Evolutionary conservation across 1,284 basidiomycete species (phyloP), one percentile per base, ranked within the genome.

Genomic region (Microstroma glucosiphilum): DNA sequence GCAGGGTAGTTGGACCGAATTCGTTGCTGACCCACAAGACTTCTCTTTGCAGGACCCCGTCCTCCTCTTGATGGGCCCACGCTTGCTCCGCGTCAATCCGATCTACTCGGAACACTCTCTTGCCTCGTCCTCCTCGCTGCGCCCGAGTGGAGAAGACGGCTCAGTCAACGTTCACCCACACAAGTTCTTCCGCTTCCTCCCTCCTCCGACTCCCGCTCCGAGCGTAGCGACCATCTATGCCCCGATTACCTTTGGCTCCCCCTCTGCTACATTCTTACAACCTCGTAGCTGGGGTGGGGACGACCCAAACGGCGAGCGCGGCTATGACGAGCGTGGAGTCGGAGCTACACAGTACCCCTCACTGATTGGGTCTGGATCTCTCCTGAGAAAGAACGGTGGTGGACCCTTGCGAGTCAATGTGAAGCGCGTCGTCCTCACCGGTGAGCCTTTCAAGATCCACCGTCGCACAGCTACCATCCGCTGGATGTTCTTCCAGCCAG

Each of bases 401-500:
- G 68, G 71, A 9, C 91, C 94, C 15, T 92, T 90, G 0, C 86
- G 96, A 7, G 86, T 97, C 79, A 86, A 94, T 65, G 88, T 91
- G 56, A 98, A 99, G 80, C 87, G 93, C 21, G 87, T 96, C 78
- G 84, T 97, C 64, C 84, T 99, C 30, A 92, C 92, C 0, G 94
- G 94, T 0, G 92, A 96, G 80, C 94, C 94, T 0, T 92, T 91
- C 87, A 96, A 94, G 79, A 88, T 97, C 4, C 94, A 98, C 83
- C 93, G 93, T 79, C 94, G 92, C 83, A 94, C 91, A 1, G 93
- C 92, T 0, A 98, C 94, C 6, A 88, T 98, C 71, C 88, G 94
- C 56, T 98, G 96, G 83, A 92, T 99, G 91, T 96, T 98, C 82
- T 97, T 98, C 84, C 89, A 94, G 69, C 87, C 78, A 86, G 91